Evolutionary conservation across 2,329 filamentous ascomycete species (phyloP), one percentile per base, ranked within the genome.

Genomic region (Nemania serpens): DNA sequence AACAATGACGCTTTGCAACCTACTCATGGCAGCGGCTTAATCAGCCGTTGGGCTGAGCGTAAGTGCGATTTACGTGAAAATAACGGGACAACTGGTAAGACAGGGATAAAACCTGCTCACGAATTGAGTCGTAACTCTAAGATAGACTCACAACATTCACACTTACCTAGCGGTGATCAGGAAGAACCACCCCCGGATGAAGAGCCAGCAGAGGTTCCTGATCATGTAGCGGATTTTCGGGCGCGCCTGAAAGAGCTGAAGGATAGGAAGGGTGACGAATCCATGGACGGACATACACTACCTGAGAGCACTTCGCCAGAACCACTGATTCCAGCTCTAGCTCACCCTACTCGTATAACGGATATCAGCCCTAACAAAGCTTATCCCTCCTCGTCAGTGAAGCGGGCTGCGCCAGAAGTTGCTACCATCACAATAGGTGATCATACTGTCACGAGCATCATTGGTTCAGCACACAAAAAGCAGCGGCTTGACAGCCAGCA

Each of bases 341-440:
- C 69, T 43, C 72, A 70, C 6, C 72, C 75, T 22, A 68, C 72
- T 48, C 69, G 71, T 25, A 51, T 64, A 13, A 69, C 71, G 39
- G 70, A 70, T 11, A 63, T 68, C 17, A 71, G 66, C 37, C 63
- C 66, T 17, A 71, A 53, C 25, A 62, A 61, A 13, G 54, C 59
- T 25, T 68, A 54, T 29, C 62, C 69, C 13, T 66, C 68, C 5
- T 49, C 63, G 6, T 65, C 68, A 20, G 81, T 83, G 1, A 89
- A 86, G 70, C 82, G 89, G 36, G 77, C 82, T 1, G 82, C 84
- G 1, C 76, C 82, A 29, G 87, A 91, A 68, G 78, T 88, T 53
- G 90, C 90, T 18, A 91, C 89, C 1, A 90, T 94, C 49, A 93
- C 89, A 0, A 85, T 94, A 55, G 91, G 90, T 1, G 81, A 88